Conservation (phyloP, 2,329 filamentous ascomycete genomes). For the Xylogone sp. region DNA sequence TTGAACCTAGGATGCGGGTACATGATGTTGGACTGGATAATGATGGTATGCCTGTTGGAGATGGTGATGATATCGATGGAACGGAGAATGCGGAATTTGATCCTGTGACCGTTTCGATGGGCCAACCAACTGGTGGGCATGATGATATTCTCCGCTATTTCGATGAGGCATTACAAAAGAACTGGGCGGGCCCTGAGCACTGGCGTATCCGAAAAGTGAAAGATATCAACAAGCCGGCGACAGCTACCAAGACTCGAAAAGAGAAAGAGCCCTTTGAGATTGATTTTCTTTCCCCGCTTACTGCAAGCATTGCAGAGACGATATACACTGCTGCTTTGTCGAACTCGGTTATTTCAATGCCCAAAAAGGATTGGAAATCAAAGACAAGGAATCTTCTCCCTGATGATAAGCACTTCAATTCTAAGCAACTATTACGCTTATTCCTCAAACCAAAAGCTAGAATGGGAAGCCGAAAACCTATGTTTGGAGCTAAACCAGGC, state of each 20-base stretch:
- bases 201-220: conserved; percentile 97
- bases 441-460: conserved; percentile 94
- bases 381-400: conserved; percentile 90
- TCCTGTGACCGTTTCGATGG: conserved; percentile 71
- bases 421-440: conserved; percentile 78
- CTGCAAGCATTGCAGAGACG: conserved; percentile 64
- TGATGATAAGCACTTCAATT: conserved; percentile 98
- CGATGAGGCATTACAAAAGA: conserved; percentile 92
- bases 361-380: conserved; percentile 93
- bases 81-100: conserved; percentile 53
- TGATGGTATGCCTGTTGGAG: conserved; percentile 49
- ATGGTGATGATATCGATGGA: conserved; percentile 45
- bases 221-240: conserved; percentile 61
- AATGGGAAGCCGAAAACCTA: conserved; percentile 62
- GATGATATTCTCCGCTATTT: conserved; percentile 98
- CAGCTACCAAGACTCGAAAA: conserved; percentile 66
- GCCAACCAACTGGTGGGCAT: conserved; percentile 67
- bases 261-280: conserved; percentile 97
- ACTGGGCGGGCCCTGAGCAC: conserved; percentile 97
- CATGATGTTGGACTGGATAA: conserved; percentile 59
- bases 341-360: conserved; percentile 76
- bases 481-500: conserved; percentile 41
- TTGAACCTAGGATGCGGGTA: conserved; percentile 81
- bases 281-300: conserved; percentile 77
- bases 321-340: conserved; percentile 79